These are phyloP conservation scores for Akanthomyces uredinophilus DNA, from an alignment of 2,329 filamentous ascomycete species.

Conservation along the genomic window DNA sequence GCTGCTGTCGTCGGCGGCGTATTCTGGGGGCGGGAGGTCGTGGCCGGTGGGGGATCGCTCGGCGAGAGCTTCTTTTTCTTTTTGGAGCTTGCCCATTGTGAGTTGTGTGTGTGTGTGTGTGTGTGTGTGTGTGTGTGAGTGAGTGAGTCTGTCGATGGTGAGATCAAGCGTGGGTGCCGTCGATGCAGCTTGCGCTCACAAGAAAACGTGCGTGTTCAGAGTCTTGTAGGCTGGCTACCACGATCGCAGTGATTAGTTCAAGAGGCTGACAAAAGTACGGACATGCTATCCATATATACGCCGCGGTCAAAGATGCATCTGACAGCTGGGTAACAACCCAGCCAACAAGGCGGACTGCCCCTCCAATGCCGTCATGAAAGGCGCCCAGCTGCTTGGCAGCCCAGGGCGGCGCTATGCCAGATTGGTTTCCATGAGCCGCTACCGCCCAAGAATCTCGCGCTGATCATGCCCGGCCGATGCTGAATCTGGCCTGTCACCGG, in stretches of 20 bases:
- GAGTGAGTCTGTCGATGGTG: background rate
- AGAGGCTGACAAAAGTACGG: background rate
- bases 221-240: no score
- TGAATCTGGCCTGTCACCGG: background rate
- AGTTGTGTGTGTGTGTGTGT: background rate
- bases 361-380: background rate
- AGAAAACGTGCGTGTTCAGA: no score
- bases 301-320: background rate
- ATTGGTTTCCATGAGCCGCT: background rate
- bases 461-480: no score
- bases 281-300: background rate
- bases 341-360: background rate
- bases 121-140: background rate
- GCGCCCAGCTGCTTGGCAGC: background rate
- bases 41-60: background rate
- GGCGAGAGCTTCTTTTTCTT: slow-evolving; percentile 1
- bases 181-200: background rate
- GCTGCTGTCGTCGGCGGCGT: background rate
- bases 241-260: background rate
- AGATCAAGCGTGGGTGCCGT: no score
- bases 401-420: background rate
- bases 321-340: background rate
- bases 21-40: background rate
- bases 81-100: slow-evolving; percentile 11
- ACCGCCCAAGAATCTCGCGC: background rate